phyloP scores from a whole-genome alignment of 2,329 filamentous ascomycete species.

The Diplodia sapinea region DNA sequence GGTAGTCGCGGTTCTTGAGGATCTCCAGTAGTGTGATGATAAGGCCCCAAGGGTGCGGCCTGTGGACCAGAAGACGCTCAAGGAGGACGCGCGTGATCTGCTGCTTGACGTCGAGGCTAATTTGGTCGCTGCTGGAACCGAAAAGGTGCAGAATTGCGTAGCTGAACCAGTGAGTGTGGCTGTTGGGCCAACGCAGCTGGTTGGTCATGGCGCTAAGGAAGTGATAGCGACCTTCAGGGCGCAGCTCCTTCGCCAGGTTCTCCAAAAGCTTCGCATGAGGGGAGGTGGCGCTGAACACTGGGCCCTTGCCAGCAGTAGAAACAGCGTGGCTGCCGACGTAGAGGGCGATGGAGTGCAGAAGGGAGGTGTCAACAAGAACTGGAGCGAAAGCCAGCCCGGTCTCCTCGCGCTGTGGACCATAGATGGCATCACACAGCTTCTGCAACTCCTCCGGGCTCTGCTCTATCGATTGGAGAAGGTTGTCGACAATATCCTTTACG shows the following conservation, averaged over 20 bases:
- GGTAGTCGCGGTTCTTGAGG: slow-evolving; percentile 86
- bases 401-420: slow-evolving; percentile 62
- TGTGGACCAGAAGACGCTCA: slow-evolving; percentile 84
- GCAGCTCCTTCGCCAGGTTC: slow-evolving; percentile 75
- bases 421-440: slow-evolving; percentile 76
- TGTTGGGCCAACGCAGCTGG: slow-evolving; percentile 88
- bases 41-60: slow-evolving; percentile 95
- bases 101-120: slow-evolving; percentile 80
- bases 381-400: slow-evolving; percentile 71
- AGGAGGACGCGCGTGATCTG: slow-evolving; percentile 88
- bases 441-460: slow-evolving; percentile 75
- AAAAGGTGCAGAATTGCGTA: slow-evolving; percentile 85
- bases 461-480: slow-evolving; percentile 58
- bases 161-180: slow-evolving; percentile 91
- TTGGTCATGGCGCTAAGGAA: slow-evolving; percentile 85
- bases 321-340: slow-evolving; percentile 80
- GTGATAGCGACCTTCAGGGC: slow-evolving; percentile 81
- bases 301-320: slow-evolving; percentile 63
- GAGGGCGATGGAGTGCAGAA: slow-evolving; percentile 83
- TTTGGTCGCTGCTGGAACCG: slow-evolving; percentile 63
- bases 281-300: slow-evolving; percentile 68
- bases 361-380: slow-evolving; percentile 69
- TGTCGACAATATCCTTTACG: slow-evolving; percentile 61
- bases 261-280: slow-evolving; percentile 75
- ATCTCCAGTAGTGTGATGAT: slow-evolving; percentile 88